These are phyloP conservation scores for Endotrypanum monterogeii DNA, from an alignment of 208 protist species.

Conservation along the genomic window DNA sequence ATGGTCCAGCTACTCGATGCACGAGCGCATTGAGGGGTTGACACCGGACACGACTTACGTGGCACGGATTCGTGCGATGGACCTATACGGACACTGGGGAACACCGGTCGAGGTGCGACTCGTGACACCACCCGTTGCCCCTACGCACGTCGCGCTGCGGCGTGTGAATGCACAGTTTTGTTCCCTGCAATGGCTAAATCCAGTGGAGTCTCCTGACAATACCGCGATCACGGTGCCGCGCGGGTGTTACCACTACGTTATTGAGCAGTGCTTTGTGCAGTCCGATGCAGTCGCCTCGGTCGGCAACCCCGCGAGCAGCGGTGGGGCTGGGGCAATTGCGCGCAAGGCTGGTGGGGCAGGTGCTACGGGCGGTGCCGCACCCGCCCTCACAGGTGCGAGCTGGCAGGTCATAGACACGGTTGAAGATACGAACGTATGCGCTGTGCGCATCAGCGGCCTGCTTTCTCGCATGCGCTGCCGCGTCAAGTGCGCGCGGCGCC, in stretches of 20 bases:
- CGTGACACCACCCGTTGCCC: constrained; percentile 76
- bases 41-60: constrained; percentile 67
- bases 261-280: constrained; percentile 59
- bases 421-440: constrained; percentile 63
- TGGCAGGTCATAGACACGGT: constrained; percentile 85
- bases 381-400: constrained; percentile 18
- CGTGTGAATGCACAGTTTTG: constrained; percentile 82
- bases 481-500: constrained; percentile 59
- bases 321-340: constrained; percentile 5
- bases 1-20: constrained; percentile 4
- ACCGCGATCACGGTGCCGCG: neutral
- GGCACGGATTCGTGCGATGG: constrained; percentile 72
- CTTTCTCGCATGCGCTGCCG: constrained; percentile 78
- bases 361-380: constrained; percentile 3
- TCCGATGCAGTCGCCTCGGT: neutral
- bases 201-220: neutral
- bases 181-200: constrained; percentile 78
- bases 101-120: constrained; percentile 59
- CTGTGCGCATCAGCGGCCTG: constrained; percentile 58
- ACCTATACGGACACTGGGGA: constrained; percentile 77
- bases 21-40: constrained; percentile 37
- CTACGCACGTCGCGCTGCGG: constrained; percentile 59
- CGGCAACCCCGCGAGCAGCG: constrained; percentile 1
- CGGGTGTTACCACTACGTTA: constrained; percentile 68
- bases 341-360: constrained; percentile 17